These are phyloP conservation scores for Smithsoniella earleae DNA, from an alignment of 163 green algal genomes.

Conservation along the genomic window DNA sequence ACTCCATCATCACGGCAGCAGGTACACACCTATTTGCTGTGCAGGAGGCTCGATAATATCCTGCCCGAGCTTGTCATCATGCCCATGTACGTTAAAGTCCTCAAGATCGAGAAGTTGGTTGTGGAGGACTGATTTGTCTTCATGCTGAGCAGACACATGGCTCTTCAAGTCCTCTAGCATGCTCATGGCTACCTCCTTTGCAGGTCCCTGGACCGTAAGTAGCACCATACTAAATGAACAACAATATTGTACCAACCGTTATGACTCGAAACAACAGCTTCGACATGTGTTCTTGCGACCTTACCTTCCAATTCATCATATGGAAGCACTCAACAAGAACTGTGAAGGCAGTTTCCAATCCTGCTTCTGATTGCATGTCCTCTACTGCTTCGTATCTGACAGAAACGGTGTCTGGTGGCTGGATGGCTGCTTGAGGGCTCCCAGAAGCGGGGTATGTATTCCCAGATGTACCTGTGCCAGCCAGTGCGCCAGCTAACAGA, in stretches of 20 bases:
- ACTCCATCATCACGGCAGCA: background rate
- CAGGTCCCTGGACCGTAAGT: background rate
- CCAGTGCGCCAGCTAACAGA: no score
- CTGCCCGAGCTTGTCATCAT: background rate
- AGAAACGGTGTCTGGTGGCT: background rate
- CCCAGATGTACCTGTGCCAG: background rate
- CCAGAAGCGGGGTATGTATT: background rate
- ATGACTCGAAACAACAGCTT: no score
- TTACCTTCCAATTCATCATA: conserved; percentile 4
- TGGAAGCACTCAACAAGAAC: conserved; percentile 19
- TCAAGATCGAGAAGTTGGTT: no score
- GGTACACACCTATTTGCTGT: background rate
- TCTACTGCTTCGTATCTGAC: background rate
- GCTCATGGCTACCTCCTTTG: background rate
- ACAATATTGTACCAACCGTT: no score
- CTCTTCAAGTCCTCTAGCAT: background rate
- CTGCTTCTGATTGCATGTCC: conserved; percentile 7
- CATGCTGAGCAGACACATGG: background rate
- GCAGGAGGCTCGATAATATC: background rate
- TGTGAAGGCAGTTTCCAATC: conserved; percentile 5
- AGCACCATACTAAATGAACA: no score
- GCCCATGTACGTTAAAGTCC: no score
- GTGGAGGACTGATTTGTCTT: background rate
- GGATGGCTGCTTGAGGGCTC: background rate
- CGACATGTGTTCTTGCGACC: background rate